These are phyloP conservation scores for Berkeleyomyces basicola DNA, from an alignment of 2,329 filamentous ascomycete genomes.

Conservation along the genomic window DNA sequence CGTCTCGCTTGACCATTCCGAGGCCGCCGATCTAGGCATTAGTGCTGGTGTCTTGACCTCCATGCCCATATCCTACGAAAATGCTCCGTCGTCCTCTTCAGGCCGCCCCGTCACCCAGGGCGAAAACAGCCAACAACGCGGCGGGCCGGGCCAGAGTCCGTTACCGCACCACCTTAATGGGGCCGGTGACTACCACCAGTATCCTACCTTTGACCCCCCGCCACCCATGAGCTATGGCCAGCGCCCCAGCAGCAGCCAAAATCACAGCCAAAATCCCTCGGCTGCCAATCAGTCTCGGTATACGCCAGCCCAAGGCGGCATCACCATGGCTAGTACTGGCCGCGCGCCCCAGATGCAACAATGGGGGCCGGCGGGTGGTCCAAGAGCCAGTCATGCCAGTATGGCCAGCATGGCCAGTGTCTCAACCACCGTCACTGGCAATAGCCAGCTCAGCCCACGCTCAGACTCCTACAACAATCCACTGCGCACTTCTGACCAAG, in stretches of 20 bases:
- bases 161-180: conserved; percentile 74
- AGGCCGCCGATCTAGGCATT: conserved; percentile 46
- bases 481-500: conserved; percentile 36
- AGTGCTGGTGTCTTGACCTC: conserved; percentile 73
- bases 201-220: conserved; percentile 53
- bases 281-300: neutral
- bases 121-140: conserved; percentile 46
- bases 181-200: conserved; percentile 74
- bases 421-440: conserved; percentile 39
- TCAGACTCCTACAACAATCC: conserved; percentile 31
- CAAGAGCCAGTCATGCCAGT: conserved; percentile 37
- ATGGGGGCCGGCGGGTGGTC: conserved; percentile 39
- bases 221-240: conserved; percentile 23
- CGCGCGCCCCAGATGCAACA: conserved; percentile 63
- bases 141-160: conserved; percentile 46
- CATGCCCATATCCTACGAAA: conserved; percentile 61
- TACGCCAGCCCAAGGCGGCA: conserved; percentile 40
- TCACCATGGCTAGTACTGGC: conserved; percentile 56
- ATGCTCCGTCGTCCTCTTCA: conserved; percentile 35
- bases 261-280: conserved; percentile 25
- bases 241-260: conserved; percentile 23
- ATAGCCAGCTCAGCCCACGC: conserved; percentile 36
- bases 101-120: conserved; percentile 53
- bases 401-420: conserved; percentile 27
- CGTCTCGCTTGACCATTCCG: conserved; percentile 52